phyloP scores from a whole-genome alignment of 768 basidiomycete genomes.

The Gautieria morchelliformis region DNA sequence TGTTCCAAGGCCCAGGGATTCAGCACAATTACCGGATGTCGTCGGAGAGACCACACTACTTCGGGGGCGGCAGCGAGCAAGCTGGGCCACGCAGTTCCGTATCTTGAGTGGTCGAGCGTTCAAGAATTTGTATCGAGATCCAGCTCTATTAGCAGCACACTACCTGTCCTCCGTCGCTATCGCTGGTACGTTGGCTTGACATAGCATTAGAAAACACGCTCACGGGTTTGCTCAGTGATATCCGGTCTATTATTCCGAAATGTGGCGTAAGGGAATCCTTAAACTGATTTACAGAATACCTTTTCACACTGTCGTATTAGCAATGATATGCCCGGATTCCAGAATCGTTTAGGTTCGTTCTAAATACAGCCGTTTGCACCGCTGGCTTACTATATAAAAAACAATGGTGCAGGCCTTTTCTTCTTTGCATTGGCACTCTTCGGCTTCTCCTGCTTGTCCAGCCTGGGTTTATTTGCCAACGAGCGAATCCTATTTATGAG shows the following conservation, averaged over 20 bases:
- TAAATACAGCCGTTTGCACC: background rate
- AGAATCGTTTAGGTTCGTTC: constrained; percentile 74
- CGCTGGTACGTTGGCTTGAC: constrained; percentile 50
- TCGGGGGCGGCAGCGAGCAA: constrained; percentile 70
- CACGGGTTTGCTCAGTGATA: constrained; percentile 42
- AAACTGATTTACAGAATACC: background rate
- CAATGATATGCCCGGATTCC: constrained; percentile 95
- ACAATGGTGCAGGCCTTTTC: constrained; percentile 57
- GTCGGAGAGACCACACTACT: constrained; percentile 57
- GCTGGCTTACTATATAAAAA: background rate
- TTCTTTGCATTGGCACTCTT: constrained; percentile 97
- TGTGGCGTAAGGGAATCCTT: constrained; percentile 45
- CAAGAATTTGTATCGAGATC: constrained; percentile 96
- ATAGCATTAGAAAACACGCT: background rate
- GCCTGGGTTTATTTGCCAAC: constrained; percentile 87
- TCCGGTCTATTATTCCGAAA: constrained; percentile 92
- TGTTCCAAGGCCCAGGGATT: constrained; percentile 13
- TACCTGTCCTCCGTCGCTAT: constrained; percentile 77
- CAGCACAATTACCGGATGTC: constrained; percentile 51
- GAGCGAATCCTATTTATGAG: constrained; percentile 96
- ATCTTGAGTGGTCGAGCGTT: constrained; percentile 94
- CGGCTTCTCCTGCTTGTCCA: constrained; percentile 93
- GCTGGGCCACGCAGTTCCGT: constrained; percentile 82
- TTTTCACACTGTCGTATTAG: constrained; percentile 22
- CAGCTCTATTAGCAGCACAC: constrained; percentile 83